Evolutionary conservation across 306 rosid genomes (phyloP), one percentile per base, ranked within the genome.

Genomic region (Casuarina cunninghamiana): DNA sequence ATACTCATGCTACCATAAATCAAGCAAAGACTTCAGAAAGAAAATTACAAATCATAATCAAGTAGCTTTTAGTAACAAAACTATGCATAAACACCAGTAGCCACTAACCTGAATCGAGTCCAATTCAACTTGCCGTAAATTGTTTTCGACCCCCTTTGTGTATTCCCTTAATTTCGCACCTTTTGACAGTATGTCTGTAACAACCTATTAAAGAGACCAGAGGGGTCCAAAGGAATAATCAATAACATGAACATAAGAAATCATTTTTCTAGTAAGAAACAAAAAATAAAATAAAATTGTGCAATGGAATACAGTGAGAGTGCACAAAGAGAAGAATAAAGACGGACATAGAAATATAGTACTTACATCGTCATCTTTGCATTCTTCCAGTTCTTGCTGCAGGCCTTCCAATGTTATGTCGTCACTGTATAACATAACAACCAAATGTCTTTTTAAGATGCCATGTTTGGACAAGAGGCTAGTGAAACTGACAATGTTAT

Each of bases 371-470:
- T 95, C 91, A 53, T 91, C 73, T 81, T 86, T 88, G 79, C 97
- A 92, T 89, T 95, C 97, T 82, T 95, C 97, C 7, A 95, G 87
- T 82, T 95, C 98, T 87, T 91, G 91, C 77, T 95, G 88, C 16
- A 95, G 86, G 66, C 98, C 98, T 75, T 95, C 97, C 90, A 95
- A 79, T 5, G 97, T 90, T 62, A 92, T 78, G 75, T 92, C 97
- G 67, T 88, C 96, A 19, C 98, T 92, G 87, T 71, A 79, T 65
- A 76, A 73, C 7, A 80, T 72, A 35, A 48, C 46, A 48, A 82
- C 4, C 44, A 38, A 81, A 72, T 60, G 26, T 26, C 35, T 42
- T 41, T n/a, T 55, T 66, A 49, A 66, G 67, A 67, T 17, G 35
- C 43, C 3, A 5, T 43, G 73, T 44, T 21, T 69, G 58, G 39